These are phyloP conservation scores for Malassezia arunalokei DNA, from an alignment of 1,284 basidiomycete genomes.

Conservation along the genomic window DNA sequence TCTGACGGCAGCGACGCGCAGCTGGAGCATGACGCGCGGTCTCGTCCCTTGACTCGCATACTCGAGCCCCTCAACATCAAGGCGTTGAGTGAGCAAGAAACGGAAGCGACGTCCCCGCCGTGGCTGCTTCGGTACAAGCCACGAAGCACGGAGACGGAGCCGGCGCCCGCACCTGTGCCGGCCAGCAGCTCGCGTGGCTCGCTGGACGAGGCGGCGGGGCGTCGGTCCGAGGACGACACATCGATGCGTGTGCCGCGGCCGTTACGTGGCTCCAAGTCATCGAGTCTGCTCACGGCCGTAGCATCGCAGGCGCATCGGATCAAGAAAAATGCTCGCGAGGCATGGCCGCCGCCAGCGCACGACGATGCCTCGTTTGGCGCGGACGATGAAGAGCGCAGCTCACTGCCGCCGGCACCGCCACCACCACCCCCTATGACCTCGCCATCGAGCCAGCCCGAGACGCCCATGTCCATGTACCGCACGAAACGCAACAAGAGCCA, in stretches of 20 bases:
- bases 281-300: conserved; percentile 9
- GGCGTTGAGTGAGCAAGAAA: not conserved
- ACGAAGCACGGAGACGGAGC: not conserved
- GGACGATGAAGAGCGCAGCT: not conserved
- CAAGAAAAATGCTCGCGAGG: not conserved
- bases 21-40: not conserved
- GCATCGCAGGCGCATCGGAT: conserved; percentile 3
- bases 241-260: not conserved
- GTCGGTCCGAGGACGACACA: not conserved
- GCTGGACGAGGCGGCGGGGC: conserved; percentile 1
- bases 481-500: conserved; percentile 28
- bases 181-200: not conserved
- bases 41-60: not conserved
- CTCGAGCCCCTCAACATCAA: conserved; percentile 10
- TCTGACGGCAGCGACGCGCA: not conserved
- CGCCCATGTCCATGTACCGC: conserved; percentile 8
- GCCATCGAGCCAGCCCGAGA: not conserved
- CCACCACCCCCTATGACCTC: not conserved
- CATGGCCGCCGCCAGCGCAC: not conserved
- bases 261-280: conserved; percentile 14
- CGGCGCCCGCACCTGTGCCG: not conserved
- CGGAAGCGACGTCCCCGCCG: not conserved
- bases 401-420: not conserved
- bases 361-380: not conserved
- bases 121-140: not conserved